Evolutionary conservation across 164 flowering plant genomes (phyloP), one percentile per base, ranked within the genome.

Genomic region (Nymphaea thermarum): DNA sequence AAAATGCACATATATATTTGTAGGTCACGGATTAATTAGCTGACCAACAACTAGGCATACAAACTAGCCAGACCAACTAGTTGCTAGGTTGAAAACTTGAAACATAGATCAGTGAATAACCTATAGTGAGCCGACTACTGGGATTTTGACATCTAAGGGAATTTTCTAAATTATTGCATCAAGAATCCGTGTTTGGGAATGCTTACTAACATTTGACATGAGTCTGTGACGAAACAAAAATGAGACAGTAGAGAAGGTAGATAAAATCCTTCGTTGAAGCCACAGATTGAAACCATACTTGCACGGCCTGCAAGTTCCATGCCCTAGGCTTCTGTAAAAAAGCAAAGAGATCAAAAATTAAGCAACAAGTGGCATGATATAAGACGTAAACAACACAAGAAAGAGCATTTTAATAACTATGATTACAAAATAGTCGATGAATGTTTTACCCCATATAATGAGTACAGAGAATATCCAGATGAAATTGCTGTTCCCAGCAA

Each of bases 221-320:
- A 69, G 87, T 83, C 67, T 88, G 77, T 47, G 99, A 92, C 17
- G 84, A 79, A 67, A 86, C 91, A 78, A 92, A 92, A 63, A 80
- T 85, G 57, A 95, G 85, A 78, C 91, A 87, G 90, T 90, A 95
- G 47, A 92, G 82, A 76, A 87, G 80, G 80, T 83, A 82, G 78
- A 95, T 87, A 74, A 95, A 95, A 84, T 95, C 99, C 82, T 92
- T 95, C 65, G 98, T 81, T n/a, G 79, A 84, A 67, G 87, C 67
- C 25, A 92, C 79, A 43, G 98, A 81, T 73, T 92, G 98, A 67
- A 95, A 82, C 93, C 97, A 95, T 17, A 80, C 78, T 86, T 92
- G 98, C 72, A 88, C 71, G 43, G 86, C 96, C 73, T 85, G 99
- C 81, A 92, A 63, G 76, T 85, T 92, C 98, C 91, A 92, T 43